Conservation (phyloP, 495 filamentous ascomycete genomes). For the Tuber microsphaerosporum region DNA sequence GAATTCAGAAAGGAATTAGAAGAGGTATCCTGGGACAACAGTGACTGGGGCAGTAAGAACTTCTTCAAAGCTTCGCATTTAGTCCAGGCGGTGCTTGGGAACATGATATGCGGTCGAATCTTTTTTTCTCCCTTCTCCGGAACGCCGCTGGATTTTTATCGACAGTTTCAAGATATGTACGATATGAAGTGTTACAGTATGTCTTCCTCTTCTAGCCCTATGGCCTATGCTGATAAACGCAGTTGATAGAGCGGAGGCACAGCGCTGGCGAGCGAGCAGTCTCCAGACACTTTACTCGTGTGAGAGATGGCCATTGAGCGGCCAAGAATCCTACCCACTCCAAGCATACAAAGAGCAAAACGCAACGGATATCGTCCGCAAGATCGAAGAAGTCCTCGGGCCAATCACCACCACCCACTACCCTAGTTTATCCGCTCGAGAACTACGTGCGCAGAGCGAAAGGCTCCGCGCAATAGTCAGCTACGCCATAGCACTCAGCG, state of each 20-base stretch:
- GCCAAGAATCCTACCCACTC: neutral
- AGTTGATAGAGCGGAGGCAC: slow-evolving; percentile 19
- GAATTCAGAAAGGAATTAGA: slow-evolving; percentile 7
- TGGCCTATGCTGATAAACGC: neutral
- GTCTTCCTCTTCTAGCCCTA: neutral
- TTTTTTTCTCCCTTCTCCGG: slow-evolving; percentile 13
- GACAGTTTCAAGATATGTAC: slow-evolving; percentile 12
- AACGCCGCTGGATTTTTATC: neutral
- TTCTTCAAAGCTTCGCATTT: slow-evolving; percentile 21
- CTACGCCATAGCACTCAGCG: neutral
- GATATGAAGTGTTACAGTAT: slow-evolving; percentile 15
- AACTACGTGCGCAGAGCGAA: neutral
- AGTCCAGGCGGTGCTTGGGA: slow-evolving; percentile 23
- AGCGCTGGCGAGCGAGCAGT: slow-evolving; percentile 19
- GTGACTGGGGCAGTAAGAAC: slow-evolving; percentile 1
- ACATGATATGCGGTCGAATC: slow-evolving; percentile 12
- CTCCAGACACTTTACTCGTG: neutral
- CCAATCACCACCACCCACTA: slow-evolving; percentile 11
- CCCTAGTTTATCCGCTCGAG: slow-evolving; percentile 4
- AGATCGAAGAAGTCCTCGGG: slow-evolving; percentile 7
- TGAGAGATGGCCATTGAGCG: neutral
- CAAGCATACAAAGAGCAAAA: neutral
- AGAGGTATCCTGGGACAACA: slow-evolving; percentile 9
- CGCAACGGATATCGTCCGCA: neutral
- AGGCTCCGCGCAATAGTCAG: neutral